Conservation (phyloP, 371 early-diverging fungal species). For the Zopfochytrium polystomum region DNA sequence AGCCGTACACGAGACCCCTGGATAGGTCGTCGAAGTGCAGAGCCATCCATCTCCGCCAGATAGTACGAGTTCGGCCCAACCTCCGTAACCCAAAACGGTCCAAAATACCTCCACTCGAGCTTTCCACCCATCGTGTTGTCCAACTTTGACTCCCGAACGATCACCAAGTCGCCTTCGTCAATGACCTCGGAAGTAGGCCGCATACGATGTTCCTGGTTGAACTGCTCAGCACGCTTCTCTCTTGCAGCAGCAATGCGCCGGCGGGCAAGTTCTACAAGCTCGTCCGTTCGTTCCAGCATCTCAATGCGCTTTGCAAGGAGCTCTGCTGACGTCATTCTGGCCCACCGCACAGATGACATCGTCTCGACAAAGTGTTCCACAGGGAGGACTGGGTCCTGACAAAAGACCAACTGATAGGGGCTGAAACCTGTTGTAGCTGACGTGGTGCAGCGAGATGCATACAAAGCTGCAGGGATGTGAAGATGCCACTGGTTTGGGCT, state of each 20-base stretch:
- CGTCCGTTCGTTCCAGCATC: conserved; percentile 9
- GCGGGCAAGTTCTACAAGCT: not conserved
- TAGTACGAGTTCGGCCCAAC: too few relatives aligned
- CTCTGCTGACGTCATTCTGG: conserved; percentile 9
- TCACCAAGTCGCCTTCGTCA: conserved; percentile 6
- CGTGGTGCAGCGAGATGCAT: conserved; percentile 6
- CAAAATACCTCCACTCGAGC: too few relatives aligned
- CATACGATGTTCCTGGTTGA: not conserved
- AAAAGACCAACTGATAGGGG: conserved; percentile 7
- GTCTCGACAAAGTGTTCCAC: conserved; percentile 8
- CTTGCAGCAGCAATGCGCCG: conserved; percentile 5
- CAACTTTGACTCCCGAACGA: too few relatives aligned
- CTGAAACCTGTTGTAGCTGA: conserved; percentile 1
- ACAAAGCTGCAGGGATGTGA: conserved; percentile 4
- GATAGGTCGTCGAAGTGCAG: too few relatives aligned
- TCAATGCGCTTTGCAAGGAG: not conserved
- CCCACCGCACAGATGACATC: not conserved
- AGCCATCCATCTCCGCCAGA: too few relatives aligned
- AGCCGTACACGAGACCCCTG: too few relatives aligned
- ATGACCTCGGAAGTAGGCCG: conserved; percentile 1
- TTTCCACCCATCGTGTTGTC: too few relatives aligned
- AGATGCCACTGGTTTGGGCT: not conserved
- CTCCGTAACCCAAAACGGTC: too few relatives aligned
- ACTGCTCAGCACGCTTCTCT: not conserved
- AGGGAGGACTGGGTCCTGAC: conserved; percentile 9